phyloP scores from a whole-genome alignment of 352 stramenopile genomes.

The Phytophthora meadii region DNA sequence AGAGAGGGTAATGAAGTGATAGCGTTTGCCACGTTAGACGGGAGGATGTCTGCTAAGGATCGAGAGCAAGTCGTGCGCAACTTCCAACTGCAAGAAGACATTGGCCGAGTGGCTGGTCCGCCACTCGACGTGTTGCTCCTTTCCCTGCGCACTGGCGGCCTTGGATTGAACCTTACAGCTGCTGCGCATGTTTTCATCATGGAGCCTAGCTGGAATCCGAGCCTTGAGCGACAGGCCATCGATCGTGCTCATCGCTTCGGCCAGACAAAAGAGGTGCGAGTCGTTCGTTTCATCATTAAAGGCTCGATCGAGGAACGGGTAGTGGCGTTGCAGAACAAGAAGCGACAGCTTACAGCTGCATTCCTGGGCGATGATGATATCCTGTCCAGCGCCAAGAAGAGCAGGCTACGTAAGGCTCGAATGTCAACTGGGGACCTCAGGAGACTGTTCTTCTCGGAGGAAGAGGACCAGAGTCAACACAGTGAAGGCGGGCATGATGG shows the following conservation, averaged over 20 bases:
- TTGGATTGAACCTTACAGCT: constrained; percentile 93
- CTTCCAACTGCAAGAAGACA: constrained; percentile 58
- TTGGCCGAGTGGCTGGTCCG: constrained; percentile 22
- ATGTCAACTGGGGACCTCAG: constrained; percentile 55
- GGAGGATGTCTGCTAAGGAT: constrained; percentile 63
- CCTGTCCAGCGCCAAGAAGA: constrained; percentile 24
- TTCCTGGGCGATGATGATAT: constrained; percentile 65
- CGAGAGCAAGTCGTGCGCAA: constrained; percentile 67
- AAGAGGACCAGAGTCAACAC: constrained; percentile 18
- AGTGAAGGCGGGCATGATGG: constrained; percentile 2
- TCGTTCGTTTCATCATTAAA: constrained; percentile 88
- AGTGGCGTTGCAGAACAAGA: constrained; percentile 88
- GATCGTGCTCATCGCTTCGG: constrained; percentile 91
- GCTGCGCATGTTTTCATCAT: constrained; percentile 94
- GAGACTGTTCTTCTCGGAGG: constrained; percentile 54
- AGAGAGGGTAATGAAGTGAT: constrained; percentile 28
- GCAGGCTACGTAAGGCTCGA: constrained; percentile 34
- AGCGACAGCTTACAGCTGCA: constrained; percentile 77
- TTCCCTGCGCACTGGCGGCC: constrained; percentile 86
- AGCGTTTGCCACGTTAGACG: constrained; percentile 65
- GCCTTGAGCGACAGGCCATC: constrained; percentile 91
- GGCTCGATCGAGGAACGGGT: constrained; percentile 92
- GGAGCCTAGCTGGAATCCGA: constrained; percentile 93
- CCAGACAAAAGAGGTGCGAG: constrained; percentile 70
- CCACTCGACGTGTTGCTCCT: constrained; percentile 87